Conservation (phyloP, 2,329 filamentous ascomycete genomes). For the Talaromyces sp. region DNA sequence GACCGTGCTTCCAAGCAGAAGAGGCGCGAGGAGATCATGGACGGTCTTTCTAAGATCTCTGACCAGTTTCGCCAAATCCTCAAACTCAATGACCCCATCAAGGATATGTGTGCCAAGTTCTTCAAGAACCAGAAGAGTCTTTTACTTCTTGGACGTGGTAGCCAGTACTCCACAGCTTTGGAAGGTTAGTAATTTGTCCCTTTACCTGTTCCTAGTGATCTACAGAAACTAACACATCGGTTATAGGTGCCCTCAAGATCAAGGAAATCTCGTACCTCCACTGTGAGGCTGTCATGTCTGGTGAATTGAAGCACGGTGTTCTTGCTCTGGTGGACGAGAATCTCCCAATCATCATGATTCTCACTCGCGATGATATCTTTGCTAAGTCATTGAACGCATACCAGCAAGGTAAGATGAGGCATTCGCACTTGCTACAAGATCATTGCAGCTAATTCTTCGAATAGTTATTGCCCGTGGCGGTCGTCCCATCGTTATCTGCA, state of each 20-base stretch:
- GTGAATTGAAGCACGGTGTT: constrained; percentile 98
- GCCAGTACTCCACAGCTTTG: constrained; percentile 89
- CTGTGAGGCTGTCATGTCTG: constrained; percentile 99
- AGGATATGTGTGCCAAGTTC: constrained; percentile 84
- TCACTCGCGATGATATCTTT: constrained; percentile 94
- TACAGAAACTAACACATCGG: constrained; percentile 15
- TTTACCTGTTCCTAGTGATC: constrained; percentile 11
- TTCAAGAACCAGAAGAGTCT: constrained; percentile 98
- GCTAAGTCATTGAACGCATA: constrained; percentile 99
- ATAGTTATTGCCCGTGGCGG: constrained; percentile 90
- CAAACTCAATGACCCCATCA: constrained; percentile 88
- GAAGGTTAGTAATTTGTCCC: constrained; percentile 59
- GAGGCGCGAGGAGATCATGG: constrained; percentile 93
- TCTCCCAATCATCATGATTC: constrained; percentile 98
- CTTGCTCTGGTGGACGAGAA: constrained; percentile 96
- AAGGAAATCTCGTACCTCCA: constrained; percentile 99
- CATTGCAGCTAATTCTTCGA: constrained; percentile 28
- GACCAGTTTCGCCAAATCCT: constrained; percentile 90
- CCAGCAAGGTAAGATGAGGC: constrained; percentile 71
- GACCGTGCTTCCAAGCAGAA: constrained; percentile 92
- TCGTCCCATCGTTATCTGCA: constrained; percentile 98
- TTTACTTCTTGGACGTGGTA: constrained; percentile 87
- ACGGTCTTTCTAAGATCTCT: constrained; percentile 82
- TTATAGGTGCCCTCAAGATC: constrained; percentile 82
- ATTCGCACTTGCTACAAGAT: not conserved